Conservation (phyloP, 768 basidiomycete genomes). For the Amanita pseudoporphyria region DNA sequence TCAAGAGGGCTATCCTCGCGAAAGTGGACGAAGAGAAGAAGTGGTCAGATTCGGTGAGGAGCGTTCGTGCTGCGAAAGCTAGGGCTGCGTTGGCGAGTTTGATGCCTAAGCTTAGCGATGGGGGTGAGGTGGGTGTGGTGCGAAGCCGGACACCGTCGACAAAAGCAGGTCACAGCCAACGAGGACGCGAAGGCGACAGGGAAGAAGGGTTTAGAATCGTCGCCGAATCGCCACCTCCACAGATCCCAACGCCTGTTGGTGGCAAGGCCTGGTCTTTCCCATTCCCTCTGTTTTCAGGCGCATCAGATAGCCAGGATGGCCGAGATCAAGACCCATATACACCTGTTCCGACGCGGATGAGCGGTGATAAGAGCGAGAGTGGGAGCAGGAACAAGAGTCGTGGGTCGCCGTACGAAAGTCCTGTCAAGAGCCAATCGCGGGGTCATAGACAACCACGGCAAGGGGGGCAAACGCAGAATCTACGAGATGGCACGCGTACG, state of each 20-base stretch:
- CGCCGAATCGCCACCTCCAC: slow-evolving; percentile 17
- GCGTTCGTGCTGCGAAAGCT: slow-evolving; percentile 13
- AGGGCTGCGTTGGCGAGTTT: too few relatives aligned
- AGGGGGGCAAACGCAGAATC: background rate
- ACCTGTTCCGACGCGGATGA: background rate
- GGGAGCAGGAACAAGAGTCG: background rate
- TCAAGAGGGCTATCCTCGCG: slow-evolving; percentile 41
- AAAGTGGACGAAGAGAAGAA: slow-evolving; percentile 26
- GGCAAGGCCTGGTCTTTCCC: slow-evolving; percentile 1
- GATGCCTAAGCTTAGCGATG: background rate
- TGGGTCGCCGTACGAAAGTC: background rate
- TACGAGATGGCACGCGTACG: slow-evolving; percentile 11
- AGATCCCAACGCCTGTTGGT: background rate
- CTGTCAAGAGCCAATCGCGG: background rate
- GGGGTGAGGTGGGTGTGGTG: background rate
- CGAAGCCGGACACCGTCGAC: background rate
- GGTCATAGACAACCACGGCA: background rate
- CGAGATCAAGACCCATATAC: background rate
- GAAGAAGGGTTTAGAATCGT: slow-evolving; percentile 18
- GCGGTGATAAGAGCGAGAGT: background rate
- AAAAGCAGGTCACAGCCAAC: slow-evolving; percentile 7
- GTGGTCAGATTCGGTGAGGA: slow-evolving; percentile 23
- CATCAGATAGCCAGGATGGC: background rate
- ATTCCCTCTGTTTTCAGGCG: slow-evolving; percentile 5
- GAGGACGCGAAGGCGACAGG: slow-evolving; percentile 14